Conservation (phyloP, 192 early-diverging fungal species). For the Entomortierella lignicola region DNA sequence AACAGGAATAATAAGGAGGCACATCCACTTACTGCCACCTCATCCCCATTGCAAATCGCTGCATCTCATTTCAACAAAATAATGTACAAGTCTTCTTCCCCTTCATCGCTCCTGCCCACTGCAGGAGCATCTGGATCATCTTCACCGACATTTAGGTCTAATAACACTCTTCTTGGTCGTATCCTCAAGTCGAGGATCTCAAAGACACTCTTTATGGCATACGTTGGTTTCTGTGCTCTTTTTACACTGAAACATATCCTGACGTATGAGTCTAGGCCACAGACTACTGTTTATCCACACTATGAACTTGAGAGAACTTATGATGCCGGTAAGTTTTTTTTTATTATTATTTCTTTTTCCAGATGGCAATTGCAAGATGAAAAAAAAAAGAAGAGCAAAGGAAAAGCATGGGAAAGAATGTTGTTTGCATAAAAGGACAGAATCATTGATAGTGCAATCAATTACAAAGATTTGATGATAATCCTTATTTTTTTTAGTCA, state of each 20-base stretch:
- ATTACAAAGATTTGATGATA: too few relatives aligned
- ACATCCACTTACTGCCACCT: not conserved
- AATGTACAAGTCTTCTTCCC: constrained; percentile 20
- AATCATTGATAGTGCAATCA: too few relatives aligned
- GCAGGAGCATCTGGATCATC: constrained; percentile 14
- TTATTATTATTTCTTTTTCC: too few relatives aligned
- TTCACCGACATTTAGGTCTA: constrained; percentile 24
- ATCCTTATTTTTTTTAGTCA: too few relatives aligned
- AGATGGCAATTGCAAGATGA: too few relatives aligned
- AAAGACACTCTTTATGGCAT: constrained; percentile 30
- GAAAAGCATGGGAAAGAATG: too few relatives aligned
- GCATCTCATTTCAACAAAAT: not conserved
- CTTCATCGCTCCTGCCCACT: constrained; percentile 20
- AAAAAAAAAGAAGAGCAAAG: too few relatives aligned
- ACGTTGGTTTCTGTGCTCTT: constrained; percentile 43
- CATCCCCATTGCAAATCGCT: too few relatives aligned
- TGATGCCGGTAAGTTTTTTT: constrained; percentile 28
- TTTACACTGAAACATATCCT: constrained; percentile 41
- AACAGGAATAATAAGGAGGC: not conserved
- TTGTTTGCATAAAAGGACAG: too few relatives aligned
- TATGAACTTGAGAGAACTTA: constrained; percentile 42
- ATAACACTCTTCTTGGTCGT: constrained; percentile 4
- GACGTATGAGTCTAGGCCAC: constrained; percentile 27
- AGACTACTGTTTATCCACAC: constrained; percentile 27
- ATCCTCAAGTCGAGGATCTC: constrained; percentile 29